These are phyloP conservation scores for Symbiodinium natans DNA, from an alignment of 73 alveolate species.

Conservation along the genomic window DNA sequence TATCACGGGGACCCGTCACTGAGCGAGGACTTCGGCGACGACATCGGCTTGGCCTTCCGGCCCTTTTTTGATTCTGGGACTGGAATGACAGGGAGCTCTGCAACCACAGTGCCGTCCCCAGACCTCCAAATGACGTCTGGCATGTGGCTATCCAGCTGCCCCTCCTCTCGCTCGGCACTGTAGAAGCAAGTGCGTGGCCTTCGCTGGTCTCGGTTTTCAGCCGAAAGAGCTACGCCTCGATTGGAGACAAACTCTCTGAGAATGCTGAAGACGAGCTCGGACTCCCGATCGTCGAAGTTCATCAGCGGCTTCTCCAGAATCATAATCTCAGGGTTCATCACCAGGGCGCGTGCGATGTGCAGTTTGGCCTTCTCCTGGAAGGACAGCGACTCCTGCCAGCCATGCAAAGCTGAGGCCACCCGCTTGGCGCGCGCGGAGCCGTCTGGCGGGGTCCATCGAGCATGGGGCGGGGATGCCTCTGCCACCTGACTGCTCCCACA, in stretches of 20 bases:
- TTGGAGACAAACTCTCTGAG: constrained; percentile 78
- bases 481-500: background rate
- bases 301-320: constrained; percentile 56
- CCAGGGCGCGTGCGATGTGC: constrained; percentile 64
- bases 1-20: no score
- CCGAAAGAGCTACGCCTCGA: constrained; percentile 69
- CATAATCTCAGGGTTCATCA: constrained; percentile 62
- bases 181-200: constrained; percentile 80
- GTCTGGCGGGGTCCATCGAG: background rate
- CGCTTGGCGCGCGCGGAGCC: background rate
- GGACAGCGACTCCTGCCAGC: constrained; percentile 74
- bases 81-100: background rate
- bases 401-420: background rate
- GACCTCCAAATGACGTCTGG: constrained; percentile 46
- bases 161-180: constrained; percentile 69
- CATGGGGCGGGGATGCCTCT: background rate
- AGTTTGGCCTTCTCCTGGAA: constrained; percentile 87
- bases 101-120: background rate
- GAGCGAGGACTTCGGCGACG: background rate
- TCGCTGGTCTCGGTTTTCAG: background rate
- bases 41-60: background rate
- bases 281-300: constrained; percentile 61
- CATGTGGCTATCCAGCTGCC: background rate
- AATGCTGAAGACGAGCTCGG: constrained; percentile 18
- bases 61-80: background rate